Evolutionary conservation across 768 basidiomycete genomes (phyloP), one percentile per base, ranked within the genome.

Genomic region (Holtermannia corniformis): DNA sequence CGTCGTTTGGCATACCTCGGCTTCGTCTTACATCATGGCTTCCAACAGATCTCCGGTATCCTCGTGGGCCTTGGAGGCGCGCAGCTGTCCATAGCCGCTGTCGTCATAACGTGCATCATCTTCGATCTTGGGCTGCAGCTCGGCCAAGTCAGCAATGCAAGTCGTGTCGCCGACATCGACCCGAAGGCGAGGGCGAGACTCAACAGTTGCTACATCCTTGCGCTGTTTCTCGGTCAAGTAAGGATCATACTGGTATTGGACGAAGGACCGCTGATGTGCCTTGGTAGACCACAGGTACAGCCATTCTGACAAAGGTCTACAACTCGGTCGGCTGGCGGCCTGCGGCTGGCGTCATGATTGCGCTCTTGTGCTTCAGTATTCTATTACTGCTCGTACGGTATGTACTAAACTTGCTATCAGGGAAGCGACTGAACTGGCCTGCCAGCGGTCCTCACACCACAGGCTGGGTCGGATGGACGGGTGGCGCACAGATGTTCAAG

Each of bases 181-280:
- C 62, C 73, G 1, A 62, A 73, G 41, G 84, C 85, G 2, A 73
- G 83, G 44, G 78, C 87, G 4, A 78, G 87, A 25, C 60, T 92
- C 11, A 89, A 90, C 58, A 86, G 87, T 1, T 78, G 87, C 42
- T 76, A 82, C 43, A 79, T 90, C 44, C 75, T 89, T 49, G 81
- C 82, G 73, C 57, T 84, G 25, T 86, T 87, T 70, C 77, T 85
- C 21, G 87, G 87, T 0, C 86, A 89, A 74, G 66, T 65, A 41
- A 52, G 63, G n/a, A n/a, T 49, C 7, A 2, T 16, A 1, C 42
- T 43, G 24, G 53, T 24, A 19, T 37, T 7, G 26, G 11, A 26
- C 21, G n/a, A 14, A 24, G 49, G 20, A 23, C 24, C 7, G 48
- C 13, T 40, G 48, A 49, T 21, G 28, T 49, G 19, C 4, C 19